phyloP scores from a whole-genome alignment of 2,329 filamentous ascomycete genomes.

The Fusarium xylarioides region DNA sequence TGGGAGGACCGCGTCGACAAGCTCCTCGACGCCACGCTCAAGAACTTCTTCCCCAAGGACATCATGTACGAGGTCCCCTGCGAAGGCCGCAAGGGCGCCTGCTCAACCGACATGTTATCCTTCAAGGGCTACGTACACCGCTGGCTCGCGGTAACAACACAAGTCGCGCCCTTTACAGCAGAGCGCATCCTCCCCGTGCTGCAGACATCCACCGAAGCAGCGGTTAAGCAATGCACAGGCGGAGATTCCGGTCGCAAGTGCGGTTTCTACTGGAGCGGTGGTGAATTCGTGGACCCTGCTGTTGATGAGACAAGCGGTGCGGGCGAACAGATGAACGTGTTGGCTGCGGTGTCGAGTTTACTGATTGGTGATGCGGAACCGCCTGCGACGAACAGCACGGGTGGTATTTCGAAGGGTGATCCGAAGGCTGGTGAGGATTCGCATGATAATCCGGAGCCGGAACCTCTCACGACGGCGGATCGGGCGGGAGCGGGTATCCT shows the following conservation, averaged over 20 bases:
- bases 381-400: conserved; percentile 57
- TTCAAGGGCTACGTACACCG: conserved; percentile 77
- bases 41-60: conserved; percentile 64
- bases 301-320: conserved; percentile 64
- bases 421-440: conserved; percentile 50
- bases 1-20: conserved; percentile 67
- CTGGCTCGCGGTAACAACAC: conserved; percentile 69
- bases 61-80: conserved; percentile 75
- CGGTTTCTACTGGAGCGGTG: conserved; percentile 68
- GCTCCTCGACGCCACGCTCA: conserved; percentile 60
- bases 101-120: conserved; percentile 75
- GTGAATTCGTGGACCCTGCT: conserved; percentile 55
- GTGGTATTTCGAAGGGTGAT: conserved; percentile 59
- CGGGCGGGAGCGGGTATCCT: conserved; percentile 60
- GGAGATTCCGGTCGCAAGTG: conserved; percentile 67
- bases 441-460: conserved; percentile 43
- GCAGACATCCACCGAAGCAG: conserved; percentile 65
- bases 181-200: conserved; percentile 66
- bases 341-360: conserved; percentile 62
- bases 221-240: conserved; percentile 69
- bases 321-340: conserved; percentile 67
- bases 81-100: conserved; percentile 63
- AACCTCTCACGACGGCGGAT: conserved; percentile 55
- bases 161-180: conserved; percentile 69
- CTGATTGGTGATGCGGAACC: conserved; percentile 53